Base-by-base conservation (phyloP, 495 filamentous ascomycete species). In the Xylaria longipes region DNA sequence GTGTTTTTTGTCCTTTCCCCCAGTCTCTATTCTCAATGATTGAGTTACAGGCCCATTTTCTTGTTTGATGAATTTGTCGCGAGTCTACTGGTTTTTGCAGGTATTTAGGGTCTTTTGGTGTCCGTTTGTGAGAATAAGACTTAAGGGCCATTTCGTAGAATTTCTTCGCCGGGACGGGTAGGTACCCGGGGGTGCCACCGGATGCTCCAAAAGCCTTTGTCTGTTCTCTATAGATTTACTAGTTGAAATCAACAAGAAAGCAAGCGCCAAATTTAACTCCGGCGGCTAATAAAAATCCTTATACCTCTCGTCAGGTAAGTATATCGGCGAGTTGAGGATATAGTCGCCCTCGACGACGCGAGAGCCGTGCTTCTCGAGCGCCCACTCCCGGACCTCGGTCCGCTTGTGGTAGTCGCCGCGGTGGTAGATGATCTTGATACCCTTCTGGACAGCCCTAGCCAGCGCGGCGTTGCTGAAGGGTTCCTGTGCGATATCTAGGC, bases 381-480 rank as follows among this genome's bases (percentile, higher is more conserved):
- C 77, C 77, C 77, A 79, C 3, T 68, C 54, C 1, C 48, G 39
- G 5, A 72, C 29, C 27, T 72, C 70, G 12, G 50, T 35, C 66
- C 69, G 46, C 27, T 33, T 20, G 39, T 57, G 22, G 3, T 20
- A 71, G 0, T 35, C 41, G 43, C 43, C 39, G 20, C 69, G 60
- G 48, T 77, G 56, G 69, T 77, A 72, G 12, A 79, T 68, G 20
- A 25, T 31, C 58, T 61, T 73, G 46, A 77, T 64, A 12, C 73
- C 77, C 41, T n/a, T 63, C 39, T 65, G 15, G 39, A 79, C 68
- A 0, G 73, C 58, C 37, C 71, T 69, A 6, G 68, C 70, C 2
- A 79, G 60, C 6, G 76, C 37, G 8, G 61, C 54, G 43, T 77
- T 70, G 43, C 62, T 50, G 29, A 79, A 43, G 22, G 52, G 46